Evolutionary conservation across 345 rosid genomes (phyloP).

Genomic region (Eucalyptus virginea): DNA sequence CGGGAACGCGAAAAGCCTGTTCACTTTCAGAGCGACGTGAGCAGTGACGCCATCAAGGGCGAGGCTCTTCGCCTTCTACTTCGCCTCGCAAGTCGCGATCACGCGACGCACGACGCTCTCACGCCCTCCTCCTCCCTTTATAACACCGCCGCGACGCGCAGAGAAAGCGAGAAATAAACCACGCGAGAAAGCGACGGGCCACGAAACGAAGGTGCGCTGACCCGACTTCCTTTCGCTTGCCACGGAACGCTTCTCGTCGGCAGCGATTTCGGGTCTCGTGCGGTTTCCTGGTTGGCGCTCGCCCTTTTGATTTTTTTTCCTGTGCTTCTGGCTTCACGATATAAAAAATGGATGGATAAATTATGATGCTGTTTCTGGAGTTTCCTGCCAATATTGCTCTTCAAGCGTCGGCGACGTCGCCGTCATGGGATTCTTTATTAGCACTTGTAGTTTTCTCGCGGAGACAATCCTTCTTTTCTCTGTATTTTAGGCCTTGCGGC

Average conservation of each 20-base stretch:
- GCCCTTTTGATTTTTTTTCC: neutral
- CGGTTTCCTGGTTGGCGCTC: neutral
- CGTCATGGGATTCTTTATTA: neutral
- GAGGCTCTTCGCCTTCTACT: neutral
- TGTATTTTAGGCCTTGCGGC: neutral
- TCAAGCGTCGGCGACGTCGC: neutral
- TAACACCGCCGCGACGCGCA: neutral
- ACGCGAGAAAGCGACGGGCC: neutral
- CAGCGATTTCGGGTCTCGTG: neutral
- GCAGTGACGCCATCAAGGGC: constrained; percentile 1
- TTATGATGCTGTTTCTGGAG: neutral
- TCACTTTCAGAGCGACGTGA: neutral
- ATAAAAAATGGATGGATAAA: neutral
- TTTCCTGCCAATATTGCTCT: neutral
- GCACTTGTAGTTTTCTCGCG: neutral
- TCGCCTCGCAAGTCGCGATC: neutral
- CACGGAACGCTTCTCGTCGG: neutral
- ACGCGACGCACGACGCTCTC: neutral
- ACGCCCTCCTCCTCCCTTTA: neutral
- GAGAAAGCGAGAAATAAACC: neutral
- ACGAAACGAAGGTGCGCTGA: neutral
- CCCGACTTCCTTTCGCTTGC: neutral
- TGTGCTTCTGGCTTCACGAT: neutral
- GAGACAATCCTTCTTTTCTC: neutral
- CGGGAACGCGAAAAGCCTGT: neutral